These are phyloP conservation scores for Castanea sativa DNA, from an alignment of 306 rosid species.

Conservation along the genomic window DNA sequence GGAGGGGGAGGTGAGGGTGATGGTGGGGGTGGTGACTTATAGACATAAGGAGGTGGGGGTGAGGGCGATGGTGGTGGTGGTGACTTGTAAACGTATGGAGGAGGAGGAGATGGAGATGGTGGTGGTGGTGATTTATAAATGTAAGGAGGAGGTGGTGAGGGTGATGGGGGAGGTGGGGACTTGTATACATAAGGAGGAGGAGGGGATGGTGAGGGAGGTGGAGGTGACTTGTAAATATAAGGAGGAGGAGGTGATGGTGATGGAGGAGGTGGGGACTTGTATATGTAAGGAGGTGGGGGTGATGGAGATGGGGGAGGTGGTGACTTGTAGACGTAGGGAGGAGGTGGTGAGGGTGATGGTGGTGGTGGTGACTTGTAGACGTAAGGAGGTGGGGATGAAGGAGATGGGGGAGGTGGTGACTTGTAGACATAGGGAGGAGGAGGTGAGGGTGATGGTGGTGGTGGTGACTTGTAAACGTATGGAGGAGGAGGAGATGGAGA, in stretches of 20 bases:
- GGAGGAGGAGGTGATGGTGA: background rate
- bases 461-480: background rate
- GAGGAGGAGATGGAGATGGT: accelerated
- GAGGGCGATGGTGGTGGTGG: background rate
- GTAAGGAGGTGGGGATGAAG: background rate
- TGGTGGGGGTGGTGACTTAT: background rate
- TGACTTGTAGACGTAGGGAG: background rate
- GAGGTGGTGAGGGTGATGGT: background rate
- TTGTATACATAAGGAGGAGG: background rate
- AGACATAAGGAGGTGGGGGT: background rate
- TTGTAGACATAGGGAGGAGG: background rate
- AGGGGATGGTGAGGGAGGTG: background rate
- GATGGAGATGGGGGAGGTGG: background rate
- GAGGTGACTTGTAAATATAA: accelerated
- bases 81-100: background rate
- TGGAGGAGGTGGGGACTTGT: background rate
- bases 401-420: background rate
- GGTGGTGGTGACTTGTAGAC: background rate
- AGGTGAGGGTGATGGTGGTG: background rate
- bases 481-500: background rate
- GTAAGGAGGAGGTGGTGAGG: background rate
- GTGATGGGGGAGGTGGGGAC: background rate
- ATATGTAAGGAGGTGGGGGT: background rate
- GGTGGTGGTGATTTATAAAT: background rate
- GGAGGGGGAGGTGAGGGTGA: background rate